Evolutionary conservation across 768 basidiomycete genomes (phyloP).

Genomic region (Boletus reticuloceps): DNA sequence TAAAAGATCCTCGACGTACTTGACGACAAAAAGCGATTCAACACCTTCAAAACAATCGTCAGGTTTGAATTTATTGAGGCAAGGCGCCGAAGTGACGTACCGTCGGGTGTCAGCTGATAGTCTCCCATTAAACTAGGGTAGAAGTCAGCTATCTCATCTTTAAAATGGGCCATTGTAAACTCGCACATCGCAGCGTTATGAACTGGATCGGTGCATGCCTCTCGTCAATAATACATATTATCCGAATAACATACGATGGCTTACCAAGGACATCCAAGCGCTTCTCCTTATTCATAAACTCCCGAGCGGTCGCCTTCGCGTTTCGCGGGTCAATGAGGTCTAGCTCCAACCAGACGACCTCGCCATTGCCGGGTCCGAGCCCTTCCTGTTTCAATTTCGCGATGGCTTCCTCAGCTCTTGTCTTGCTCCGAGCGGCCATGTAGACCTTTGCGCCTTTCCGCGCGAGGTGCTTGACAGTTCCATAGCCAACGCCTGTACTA

Average conservation of each 20-base stretch:
- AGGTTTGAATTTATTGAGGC: neutral
- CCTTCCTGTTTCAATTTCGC: constrained; percentile 43
- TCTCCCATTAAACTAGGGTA: constrained; percentile 17
- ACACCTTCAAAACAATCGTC: constrained; percentile 30
- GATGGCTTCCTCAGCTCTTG: constrained; percentile 47
- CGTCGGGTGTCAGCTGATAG: constrained; percentile 26
- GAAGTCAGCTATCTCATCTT: constrained; percentile 8
- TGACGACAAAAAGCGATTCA: constrained; percentile 40
- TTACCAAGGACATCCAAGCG: constrained; percentile 55
- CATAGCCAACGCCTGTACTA: constrained; percentile 50
- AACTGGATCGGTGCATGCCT: constrained; percentile 32
- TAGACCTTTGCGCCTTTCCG: constrained; percentile 58
- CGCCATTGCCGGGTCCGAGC: constrained; percentile 41
- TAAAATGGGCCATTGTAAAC: neutral
- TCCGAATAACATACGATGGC: neutral
- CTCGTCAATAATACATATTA: neutral
- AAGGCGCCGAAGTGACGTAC: constrained; percentile 8
- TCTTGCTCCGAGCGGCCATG: constrained; percentile 50
- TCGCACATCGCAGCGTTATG: constrained; percentile 56
- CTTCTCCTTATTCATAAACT: constrained; percentile 46
- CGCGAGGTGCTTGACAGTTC: constrained; percentile 50
- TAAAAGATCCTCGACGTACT: constrained; percentile 30
- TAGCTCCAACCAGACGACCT: constrained; percentile 48
- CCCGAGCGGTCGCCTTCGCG: constrained; percentile 48
- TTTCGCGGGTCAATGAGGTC: constrained; percentile 49